phyloP scores from a whole-genome alignment of 2,329 filamentous ascomycete species.

The Colletotrichum plurivorum region DNA sequence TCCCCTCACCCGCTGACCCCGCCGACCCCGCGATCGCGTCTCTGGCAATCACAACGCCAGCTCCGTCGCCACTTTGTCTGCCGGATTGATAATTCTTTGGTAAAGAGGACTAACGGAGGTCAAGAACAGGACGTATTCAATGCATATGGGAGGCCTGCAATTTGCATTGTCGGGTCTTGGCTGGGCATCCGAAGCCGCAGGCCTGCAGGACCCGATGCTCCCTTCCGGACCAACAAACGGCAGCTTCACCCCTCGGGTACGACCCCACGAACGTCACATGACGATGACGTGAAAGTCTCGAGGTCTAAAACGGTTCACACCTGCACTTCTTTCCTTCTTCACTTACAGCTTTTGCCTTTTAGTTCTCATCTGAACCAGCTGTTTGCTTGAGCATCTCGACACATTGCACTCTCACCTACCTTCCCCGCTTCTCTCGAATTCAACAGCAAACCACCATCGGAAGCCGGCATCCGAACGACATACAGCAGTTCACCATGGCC shows the following conservation, averaged over 20 bases:
- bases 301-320: slow-evolving; percentile 1
- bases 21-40: too few relatives aligned
- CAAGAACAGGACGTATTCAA: too few relatives aligned
- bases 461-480: slow-evolving; percentile 43
- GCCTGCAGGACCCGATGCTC: not conserved
- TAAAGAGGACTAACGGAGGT: too few relatives aligned
- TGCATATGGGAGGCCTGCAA: too few relatives aligned
- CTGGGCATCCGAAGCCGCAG: not conserved
- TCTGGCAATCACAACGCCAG: too few relatives aligned
- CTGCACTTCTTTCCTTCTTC: not conserved
- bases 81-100: too few relatives aligned
- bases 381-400: too few relatives aligned
- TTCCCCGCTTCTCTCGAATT: too few relatives aligned
- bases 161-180: not conserved
- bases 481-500: slow-evolving; percentile 26
- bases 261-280: slow-evolving; percentile 39
- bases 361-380: too few relatives aligned
- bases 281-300: slow-evolving; percentile 34
- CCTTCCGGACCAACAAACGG: not conserved
- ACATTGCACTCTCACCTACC: too few relatives aligned
- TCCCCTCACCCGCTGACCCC: too few relatives aligned
- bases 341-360: too few relatives aligned
- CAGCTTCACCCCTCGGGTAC: slow-evolving; percentile 15
- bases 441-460: slow-evolving; percentile 10
- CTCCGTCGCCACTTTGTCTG: not conserved